Base-by-base conservation (phyloP, 805 yeast genomes). In the Candida jianshihensis region DNA sequence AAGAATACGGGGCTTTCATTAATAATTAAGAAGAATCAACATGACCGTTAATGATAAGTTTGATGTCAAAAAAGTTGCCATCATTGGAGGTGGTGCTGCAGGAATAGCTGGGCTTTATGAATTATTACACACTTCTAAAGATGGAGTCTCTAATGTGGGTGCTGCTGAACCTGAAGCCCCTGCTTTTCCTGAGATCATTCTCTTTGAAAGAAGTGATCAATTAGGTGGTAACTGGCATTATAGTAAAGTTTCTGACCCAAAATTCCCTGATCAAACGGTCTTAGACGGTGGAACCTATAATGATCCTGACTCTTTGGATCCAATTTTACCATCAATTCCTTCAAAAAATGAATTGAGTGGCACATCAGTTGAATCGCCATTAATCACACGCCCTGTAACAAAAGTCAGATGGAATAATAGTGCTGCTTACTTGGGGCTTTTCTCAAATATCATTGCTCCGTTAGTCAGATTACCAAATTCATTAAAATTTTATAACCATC, bases 1-100 rank as follows among this genome's bases (percentile, higher is more conserved):
- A n/a, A n/a, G n/a, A n/a, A n/a, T n/a, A n/a, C n/a, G n/a, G n/a
- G n/a, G n/a, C n/a, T n/a, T n/a, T n/a, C n/a, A n/a, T n/a, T n/a
- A n/a, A n/a, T n/a, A n/a, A n/a, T n/a, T 22, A 22, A 26, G n/a
- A 28, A 28, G 20, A 16, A 28, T 28, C 19, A 30, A 17, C 10
- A 18, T 17, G 18, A 19, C 16, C 9, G 18, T 30, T 16, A 30
- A 30, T 30, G 32, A 19, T 22, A 15, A 17, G 5, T 43, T 41
- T 31, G 28, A 33, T 21, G 34, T 51, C 13, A 19, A 47, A 14
- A 43, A 43, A 16, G 44, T 58, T 30, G 62, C 60, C 5, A 53
- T 59, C 19, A 49, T 59, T 30, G 62, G 63, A 10, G 60, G 45
- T 11, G 63, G 63, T 6, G 57, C 60, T 13, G 40, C 48, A 14